phyloP scores from a whole-genome alignment of 805 yeast species.

The Metschnikowia baotianmanensis region DNA sequence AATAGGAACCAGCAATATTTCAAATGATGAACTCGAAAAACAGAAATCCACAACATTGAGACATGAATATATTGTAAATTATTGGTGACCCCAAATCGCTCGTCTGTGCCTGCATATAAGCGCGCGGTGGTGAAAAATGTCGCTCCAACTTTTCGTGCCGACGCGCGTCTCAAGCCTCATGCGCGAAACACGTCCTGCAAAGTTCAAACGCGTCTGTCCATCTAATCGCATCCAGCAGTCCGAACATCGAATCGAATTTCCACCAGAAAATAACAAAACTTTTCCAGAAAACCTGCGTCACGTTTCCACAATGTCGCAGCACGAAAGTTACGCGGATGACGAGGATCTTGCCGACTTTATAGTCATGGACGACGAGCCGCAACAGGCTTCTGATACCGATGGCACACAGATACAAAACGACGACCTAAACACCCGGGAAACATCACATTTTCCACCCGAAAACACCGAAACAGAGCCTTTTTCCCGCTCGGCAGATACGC shows the following conservation, averaged over 20 bases:
- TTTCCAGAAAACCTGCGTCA: too few relatives aligned
- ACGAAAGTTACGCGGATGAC: conserved; percentile 14
- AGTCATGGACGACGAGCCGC: conserved; percentile 25
- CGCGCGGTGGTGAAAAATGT: neutral
- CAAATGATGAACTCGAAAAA: too few relatives aligned
- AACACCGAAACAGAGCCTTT: neutral
- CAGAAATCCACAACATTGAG: too few relatives aligned
- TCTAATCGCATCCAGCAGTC: too few relatives aligned
- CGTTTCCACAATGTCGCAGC: conserved; percentile 6
- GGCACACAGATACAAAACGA: neutral
- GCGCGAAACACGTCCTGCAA: neutral
- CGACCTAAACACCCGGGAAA: neutral
- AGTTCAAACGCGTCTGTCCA: too few relatives aligned
- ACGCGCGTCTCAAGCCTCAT: conserved; percentile 3
- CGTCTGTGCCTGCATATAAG: too few relatives aligned
- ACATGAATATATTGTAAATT: too few relatives aligned
- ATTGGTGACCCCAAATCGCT: too few relatives aligned
- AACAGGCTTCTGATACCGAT: neutral
- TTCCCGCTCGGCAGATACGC: neutral
- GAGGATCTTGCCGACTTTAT: conserved; percentile 38
- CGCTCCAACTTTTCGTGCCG: neutral
- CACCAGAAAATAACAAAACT: too few relatives aligned
- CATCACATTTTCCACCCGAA: neutral
- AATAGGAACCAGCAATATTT: too few relatives aligned
- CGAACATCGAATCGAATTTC: too few relatives aligned